Evolutionary conservation across 495 filamentous ascomycete genomes (phyloP), one percentile per base, ranked within the genome.

Genomic region (Thermochaetoides thermophila): DNA sequence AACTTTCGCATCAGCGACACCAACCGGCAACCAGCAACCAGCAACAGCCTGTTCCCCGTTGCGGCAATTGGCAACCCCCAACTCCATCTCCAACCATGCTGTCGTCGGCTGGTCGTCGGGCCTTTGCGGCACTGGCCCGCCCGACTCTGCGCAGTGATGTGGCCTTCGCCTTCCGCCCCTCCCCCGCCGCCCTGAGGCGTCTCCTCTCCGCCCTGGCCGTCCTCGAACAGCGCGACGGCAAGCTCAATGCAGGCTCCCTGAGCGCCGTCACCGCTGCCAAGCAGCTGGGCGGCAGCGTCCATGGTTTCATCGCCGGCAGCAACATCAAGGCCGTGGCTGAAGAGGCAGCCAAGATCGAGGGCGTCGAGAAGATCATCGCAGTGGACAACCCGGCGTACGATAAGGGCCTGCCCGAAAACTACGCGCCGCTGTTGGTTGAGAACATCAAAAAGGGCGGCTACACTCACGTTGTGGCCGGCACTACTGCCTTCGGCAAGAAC

Each of bases 401-500:
- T 5, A 32, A 94, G 85, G 81, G 83, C 17, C 71, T 97, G 3
- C 77, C 89, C 17, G 89, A 97, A 61, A 97, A 85, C 65, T 96
- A 67, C 49, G 87, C 87, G n/a, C 81, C 85, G 24, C 62, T 97
- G 18, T 68, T 97, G 13, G 81, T 81, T 17, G 84, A 94, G 57
- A 97, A 95, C 57, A 81, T 97, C 58, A 89, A 92, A 68, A 83
- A 85, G 48, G 82, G 79, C 39, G 78, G 74, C 41, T 95, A 75
- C 59, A 93, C 86, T 39, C 89, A 97, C 53, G 71, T 96, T 32
- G 66, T 96, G 35, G 78, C 78, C 16, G 79, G 78, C 24, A 84
- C 94, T 66, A 91, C 87, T 12, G 91, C 89, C 5, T 97, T 97
- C 53, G 89, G 91, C 39, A 97, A 97, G 73, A 85, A 78, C 54